Conservation (phyloP, 441 rosid species). For the Adansonia rubrostipa region DNA sequence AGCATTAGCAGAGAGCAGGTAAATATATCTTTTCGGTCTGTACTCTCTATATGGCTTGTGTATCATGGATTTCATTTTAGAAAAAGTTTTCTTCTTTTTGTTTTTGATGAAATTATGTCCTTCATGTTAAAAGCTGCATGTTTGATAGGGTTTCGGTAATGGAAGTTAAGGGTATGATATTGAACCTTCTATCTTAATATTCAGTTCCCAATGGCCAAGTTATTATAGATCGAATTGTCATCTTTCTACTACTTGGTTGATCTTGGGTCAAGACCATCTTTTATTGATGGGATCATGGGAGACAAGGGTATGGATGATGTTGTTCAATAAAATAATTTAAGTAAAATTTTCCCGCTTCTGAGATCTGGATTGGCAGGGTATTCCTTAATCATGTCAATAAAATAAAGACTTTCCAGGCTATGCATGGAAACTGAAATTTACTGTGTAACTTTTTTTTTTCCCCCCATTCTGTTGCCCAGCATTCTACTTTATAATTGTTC, state of each 20-base stretch:
- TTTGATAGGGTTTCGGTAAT: not conserved
- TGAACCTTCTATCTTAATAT: not conserved
- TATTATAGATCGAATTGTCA: not conserved
- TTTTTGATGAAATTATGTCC: not conserved
- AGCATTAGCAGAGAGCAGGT: conserved; percentile 38
- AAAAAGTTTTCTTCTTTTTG: not conserved
- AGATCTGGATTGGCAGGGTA: conserved; percentile 8
- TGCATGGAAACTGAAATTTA: conserved; percentile 12
- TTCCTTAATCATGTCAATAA: not conserved
- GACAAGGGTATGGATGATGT: not conserved
- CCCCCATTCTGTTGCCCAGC: not conserved
- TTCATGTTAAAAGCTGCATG: not conserved
- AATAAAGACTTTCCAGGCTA: not conserved
- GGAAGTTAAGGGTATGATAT: conserved; percentile 7
- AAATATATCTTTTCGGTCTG: conserved; percentile 11
- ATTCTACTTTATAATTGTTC: conserved; percentile 11
- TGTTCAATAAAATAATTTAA: not conserved
- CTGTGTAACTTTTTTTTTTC: not conserved
- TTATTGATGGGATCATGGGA: not conserved
- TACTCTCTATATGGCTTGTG: not conserved
- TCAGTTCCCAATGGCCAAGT: not conserved
- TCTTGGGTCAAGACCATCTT: not conserved
- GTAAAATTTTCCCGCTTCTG: not conserved
- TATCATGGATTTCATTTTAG: conserved; percentile 1
- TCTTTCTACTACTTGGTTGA: conserved; percentile 8